Percentiles rank a stretch among this genome's conserved stretches.
Conservation (phyloP, 2,329 filamentous ascomycete species). For the Aspergillus candidus region DNA sequence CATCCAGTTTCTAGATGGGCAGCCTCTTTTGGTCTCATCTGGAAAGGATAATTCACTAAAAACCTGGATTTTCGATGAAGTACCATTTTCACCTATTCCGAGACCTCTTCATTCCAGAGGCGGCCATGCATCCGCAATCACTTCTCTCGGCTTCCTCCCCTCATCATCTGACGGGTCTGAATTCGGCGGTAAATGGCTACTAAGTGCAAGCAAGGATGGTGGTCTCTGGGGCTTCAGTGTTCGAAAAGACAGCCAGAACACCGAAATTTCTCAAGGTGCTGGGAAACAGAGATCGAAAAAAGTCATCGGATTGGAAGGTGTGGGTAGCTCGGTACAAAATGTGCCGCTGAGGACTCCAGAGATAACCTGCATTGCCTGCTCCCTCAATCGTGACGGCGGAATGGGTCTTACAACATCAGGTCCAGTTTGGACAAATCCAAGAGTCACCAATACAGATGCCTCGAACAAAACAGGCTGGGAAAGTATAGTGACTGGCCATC, state of each 20-base stretch:
- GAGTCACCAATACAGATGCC: conserved; percentile 60
- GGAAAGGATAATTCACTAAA: conserved; percentile 90
- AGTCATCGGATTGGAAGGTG: conserved; percentile 17
- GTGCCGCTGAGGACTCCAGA: conserved; percentile 74
- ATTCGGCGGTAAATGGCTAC: conserved; percentile 82
- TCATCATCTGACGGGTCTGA: conserved; percentile 85
- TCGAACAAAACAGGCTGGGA: conserved; percentile 89
- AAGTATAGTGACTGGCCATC: conserved; percentile 89
- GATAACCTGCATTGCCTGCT: conserved; percentile 86
- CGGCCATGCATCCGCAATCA: conserved; percentile 83
- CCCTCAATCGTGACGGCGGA: conserved; percentile 87
- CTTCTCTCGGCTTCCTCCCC: conserved; percentile 75
- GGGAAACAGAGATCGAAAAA: conserved; percentile 88
- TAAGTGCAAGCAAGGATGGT: conserved; percentile 82
- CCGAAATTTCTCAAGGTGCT: conserved; percentile 85
- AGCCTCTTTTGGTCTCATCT: conserved; percentile 83
- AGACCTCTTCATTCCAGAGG: conserved; percentile 78
- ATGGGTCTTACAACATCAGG: conserved; percentile 78
- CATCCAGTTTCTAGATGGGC: conserved; percentile 80
- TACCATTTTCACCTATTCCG: conserved; percentile 80
- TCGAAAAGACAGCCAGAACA: conserved; percentile 86
- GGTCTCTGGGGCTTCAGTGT: conserved; percentile 97
- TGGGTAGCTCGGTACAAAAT: conserved; percentile 5
- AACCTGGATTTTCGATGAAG: conserved; percentile 94
- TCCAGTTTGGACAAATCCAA: conserved; percentile 75